These are phyloP conservation scores for Lepidium sativum DNA, from an alignment of 345 rosid genomes.

Conservation along the genomic window DNA sequence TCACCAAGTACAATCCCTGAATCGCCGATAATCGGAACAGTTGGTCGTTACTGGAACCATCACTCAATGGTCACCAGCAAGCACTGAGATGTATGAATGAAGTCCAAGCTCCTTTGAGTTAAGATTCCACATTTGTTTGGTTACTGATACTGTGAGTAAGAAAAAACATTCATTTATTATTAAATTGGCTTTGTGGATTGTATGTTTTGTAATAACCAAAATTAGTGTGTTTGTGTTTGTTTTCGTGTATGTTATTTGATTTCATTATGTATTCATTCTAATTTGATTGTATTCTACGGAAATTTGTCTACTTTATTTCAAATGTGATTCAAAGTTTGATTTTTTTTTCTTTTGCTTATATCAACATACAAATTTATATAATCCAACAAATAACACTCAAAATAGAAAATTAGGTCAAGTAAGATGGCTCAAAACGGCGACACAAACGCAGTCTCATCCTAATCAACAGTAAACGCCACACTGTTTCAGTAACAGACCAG, in stretches of 20 bases:
- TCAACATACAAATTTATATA: no score
- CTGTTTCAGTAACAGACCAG: constrained; percentile 78
- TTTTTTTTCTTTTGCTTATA: no score
- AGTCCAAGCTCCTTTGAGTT: no score
- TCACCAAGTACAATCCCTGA: constrained; percentile 79
- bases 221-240: neutral
- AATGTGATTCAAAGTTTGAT: no score
- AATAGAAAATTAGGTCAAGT: neutral
- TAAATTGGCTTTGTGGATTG: constrained; percentile 8
- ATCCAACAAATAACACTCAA: neutral
- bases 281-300: neutral
- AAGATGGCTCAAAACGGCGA: neutral
- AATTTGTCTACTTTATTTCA: no score
- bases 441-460: constrained; percentile 4
- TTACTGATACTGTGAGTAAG: neutral
- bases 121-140: neutral
- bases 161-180: neutral
- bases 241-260: neutral
- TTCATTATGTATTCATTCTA: neutral
- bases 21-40: constrained; percentile 69
- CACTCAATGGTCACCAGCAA: constrained; percentile 35
- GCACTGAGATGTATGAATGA: constrained; percentile 51
- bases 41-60: constrained; percentile 70
- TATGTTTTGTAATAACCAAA: neutral
- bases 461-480: constrained; percentile 84